These are phyloP conservation scores for Neurospora cerealis DNA, from an alignment of 495 filamentous ascomycete genomes.

Conservation along the genomic window DNA sequence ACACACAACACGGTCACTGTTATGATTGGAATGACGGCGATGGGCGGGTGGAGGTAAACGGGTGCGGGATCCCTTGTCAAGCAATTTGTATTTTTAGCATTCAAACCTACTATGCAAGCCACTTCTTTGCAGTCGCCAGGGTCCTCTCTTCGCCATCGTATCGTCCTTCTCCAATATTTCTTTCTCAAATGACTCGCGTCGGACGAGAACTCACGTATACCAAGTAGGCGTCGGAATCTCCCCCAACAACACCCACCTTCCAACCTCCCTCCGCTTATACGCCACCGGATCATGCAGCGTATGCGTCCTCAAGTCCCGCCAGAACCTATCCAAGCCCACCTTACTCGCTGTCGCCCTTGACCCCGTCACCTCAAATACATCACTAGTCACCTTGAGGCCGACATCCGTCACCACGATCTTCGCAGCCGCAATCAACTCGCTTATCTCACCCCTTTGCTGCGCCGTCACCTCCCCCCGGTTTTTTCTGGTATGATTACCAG, in stretches of 20 bases:
- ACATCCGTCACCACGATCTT: constrained; percentile 52
- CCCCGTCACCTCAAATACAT: constrained; percentile 52
- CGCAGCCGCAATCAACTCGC: constrained; percentile 48
- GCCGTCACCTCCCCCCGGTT: constrained; percentile 24
- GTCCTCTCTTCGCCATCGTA: not conserved
- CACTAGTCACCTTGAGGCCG: constrained; percentile 42
- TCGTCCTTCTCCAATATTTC: not conserved
- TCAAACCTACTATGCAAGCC: not conserved
- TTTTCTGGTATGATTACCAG: too few species aligned
- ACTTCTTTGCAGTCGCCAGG: not conserved
- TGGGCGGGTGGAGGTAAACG: not conserved
- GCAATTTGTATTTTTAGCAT: not conserved
- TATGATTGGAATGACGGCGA: not conserved
- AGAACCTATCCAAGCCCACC: constrained; percentile 50
- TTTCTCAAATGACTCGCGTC: not conserved
- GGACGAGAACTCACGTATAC: constrained; percentile 35
- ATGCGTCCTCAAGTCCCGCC: constrained; percentile 51
- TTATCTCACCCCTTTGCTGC: constrained; percentile 42
- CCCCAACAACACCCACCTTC: constrained; percentile 39
- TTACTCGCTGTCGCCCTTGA: constrained; percentile 41
- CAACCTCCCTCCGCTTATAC: constrained; percentile 51
- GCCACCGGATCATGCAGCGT: constrained; percentile 53
- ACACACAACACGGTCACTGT: not conserved
- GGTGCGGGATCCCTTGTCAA: not conserved
- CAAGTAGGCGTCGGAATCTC: constrained; percentile 46